Percentiles rank a stretch among this genome's conserved stretches.
Conservation (phyloP, 805 yeast species). For the Yamadazyma scolyti region DNA sequence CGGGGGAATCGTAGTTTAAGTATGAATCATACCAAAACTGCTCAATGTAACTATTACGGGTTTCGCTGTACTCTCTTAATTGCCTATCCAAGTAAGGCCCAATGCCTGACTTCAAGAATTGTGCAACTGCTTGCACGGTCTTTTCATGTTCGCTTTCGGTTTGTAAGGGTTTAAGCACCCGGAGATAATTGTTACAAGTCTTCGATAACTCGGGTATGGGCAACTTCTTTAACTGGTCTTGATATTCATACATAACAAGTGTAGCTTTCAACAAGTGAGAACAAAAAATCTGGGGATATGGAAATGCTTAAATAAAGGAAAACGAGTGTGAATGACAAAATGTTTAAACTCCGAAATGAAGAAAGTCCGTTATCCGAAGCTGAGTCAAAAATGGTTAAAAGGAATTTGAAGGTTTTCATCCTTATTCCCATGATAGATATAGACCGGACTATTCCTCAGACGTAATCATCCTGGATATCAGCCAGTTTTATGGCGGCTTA, state of each 20-base stretch:
- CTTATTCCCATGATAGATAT: too few species aligned
- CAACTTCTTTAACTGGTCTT: conserved; percentile 55
- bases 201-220: conserved; percentile 78
- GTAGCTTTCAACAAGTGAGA: neutral
- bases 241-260: conserved; percentile 45
- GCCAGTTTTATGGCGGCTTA: too few species aligned
- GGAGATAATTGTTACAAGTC: conserved; percentile 64
- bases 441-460: too few species aligned
- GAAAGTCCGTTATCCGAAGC: too few species aligned
- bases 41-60: conserved; percentile 79
- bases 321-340: too few species aligned
- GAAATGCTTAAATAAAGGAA: neutral
- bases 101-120: conserved; percentile 47
- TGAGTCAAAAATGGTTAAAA: too few species aligned
- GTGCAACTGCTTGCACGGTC: conserved; percentile 56
- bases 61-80: conserved; percentile 56
- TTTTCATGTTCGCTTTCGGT: conserved; percentile 64
- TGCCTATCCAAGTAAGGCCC: conserved; percentile 62
- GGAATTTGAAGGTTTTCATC: too few species aligned
- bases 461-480: too few species aligned
- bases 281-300: too few species aligned
- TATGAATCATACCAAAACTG: conserved; percentile 95
- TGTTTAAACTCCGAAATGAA: conserved; percentile 1
- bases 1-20: conserved; percentile 81
- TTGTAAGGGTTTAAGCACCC: conserved; percentile 74